A percentile compares a stretch with the other conserved stretches of the same genome.
Conservation (phyloP, 1,139 yeast species). For the Candida tetrigidarum region DNA sequence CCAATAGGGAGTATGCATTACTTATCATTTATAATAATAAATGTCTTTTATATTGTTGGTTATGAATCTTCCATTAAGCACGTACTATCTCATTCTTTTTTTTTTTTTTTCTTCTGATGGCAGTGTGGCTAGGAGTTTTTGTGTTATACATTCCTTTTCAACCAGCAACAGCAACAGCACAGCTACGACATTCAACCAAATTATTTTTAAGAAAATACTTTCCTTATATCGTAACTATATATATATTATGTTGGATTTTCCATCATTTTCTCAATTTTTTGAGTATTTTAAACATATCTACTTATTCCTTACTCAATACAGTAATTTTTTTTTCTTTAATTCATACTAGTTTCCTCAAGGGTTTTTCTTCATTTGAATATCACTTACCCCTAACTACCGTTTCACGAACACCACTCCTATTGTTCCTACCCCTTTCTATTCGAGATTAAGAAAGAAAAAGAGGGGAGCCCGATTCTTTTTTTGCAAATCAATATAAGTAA, state of each 20-base stretch:
- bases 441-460: not conserved
- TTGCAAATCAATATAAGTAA: not conserved
- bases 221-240: conserved; percentile 1
- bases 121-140: not conserved
- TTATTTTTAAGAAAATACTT: not conserved
- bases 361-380: not conserved
- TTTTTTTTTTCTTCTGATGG: not conserved
- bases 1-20: conserved; percentile 3
- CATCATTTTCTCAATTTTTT: not conserved
- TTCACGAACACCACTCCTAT: too few species aligned
- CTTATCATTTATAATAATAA: too few species aligned
- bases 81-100: too few species aligned
- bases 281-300: not conserved
- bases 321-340: not conserved
- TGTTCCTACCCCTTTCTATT: not conserved
- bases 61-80: not conserved
- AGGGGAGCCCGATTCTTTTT: not conserved
- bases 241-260: not conserved
- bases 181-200: not conserved
- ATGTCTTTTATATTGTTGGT: too few species aligned
- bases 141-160: not conserved
- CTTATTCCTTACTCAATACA: not conserved
- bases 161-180: not conserved
- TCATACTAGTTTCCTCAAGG: not conserved
- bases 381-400: too few species aligned